phyloP scores from a whole-genome alignment of 495 filamentous ascomycete genomes.

The Lasiosphaeris hirsuta region DNA sequence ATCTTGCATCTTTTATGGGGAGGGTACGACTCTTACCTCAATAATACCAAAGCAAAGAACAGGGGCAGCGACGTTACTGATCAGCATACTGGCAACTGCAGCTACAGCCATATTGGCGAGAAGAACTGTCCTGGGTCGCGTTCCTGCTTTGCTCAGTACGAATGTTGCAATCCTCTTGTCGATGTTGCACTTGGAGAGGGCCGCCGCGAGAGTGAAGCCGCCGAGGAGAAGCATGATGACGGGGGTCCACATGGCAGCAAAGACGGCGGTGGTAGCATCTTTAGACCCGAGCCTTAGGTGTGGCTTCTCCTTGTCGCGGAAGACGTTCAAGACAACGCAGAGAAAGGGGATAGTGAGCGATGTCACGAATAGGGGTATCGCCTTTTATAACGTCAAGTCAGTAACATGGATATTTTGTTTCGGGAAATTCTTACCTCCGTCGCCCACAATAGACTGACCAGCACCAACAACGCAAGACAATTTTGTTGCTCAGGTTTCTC shows the following conservation, averaged over 20 bases:
- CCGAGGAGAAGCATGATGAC: slow-evolving; percentile 98
- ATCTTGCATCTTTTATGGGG: slow-evolving; percentile 13
- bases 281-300: slow-evolving; percentile 67
- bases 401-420: neutral
- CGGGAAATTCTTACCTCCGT: slow-evolving; percentile 61
- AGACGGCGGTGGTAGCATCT: slow-evolving; percentile 74
- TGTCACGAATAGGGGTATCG: slow-evolving; percentile 96
- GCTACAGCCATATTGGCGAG: slow-evolving; percentile 98
- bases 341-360: slow-evolving; percentile 92
- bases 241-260: slow-evolving; percentile 96
- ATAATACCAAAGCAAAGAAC: slow-evolving; percentile 99
- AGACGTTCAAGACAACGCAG: slow-evolving; percentile 79
- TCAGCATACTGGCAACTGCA: slow-evolving; percentile 97
- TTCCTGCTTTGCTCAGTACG: slow-evolving; percentile 95
- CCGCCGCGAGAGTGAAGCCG: slow-evolving; percentile 93
- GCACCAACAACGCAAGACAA: slow-evolving; percentile 87
- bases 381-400: slow-evolving; percentile 47
- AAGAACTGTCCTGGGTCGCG: slow-evolving; percentile 79
- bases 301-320: slow-evolving; percentile 69
- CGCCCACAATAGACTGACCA: slow-evolving; percentile 94
- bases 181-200: slow-evolving; percentile 94
- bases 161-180: slow-evolving; percentile 95
- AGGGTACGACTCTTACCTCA: slow-evolving; percentile 50
- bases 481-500: slow-evolving; percentile 86
- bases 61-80: slow-evolving; percentile 95